phyloP scores from a whole-genome alignment of 108 stramenopile species.

The Nitzschia sp. region DNA sequence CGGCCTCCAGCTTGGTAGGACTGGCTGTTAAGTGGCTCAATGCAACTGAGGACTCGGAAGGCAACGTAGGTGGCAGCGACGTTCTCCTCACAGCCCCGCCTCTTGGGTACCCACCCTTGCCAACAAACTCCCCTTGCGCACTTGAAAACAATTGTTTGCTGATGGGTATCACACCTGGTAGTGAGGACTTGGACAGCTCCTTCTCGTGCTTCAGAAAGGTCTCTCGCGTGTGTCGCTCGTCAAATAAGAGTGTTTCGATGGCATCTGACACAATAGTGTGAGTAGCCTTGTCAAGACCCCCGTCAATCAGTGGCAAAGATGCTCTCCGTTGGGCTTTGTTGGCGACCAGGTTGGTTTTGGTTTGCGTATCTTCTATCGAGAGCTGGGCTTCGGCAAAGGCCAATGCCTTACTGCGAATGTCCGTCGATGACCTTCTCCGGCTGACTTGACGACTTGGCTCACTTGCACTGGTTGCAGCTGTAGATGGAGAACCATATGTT shows the following conservation, averaged over 20 bases:
- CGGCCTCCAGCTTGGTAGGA: constrained; percentile 33
- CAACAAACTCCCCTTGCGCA: not conserved
- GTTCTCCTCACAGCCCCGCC: not conserved
- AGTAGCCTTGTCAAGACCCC: constrained; percentile 45
- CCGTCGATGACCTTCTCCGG: constrained; percentile 33
- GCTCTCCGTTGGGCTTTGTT: constrained; percentile 13
- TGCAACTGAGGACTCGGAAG: not conserved
- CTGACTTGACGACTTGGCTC: not conserved
- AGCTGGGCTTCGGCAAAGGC: constrained; percentile 42
- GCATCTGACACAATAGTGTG: constrained; percentile 59
- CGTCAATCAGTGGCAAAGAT: constrained; percentile 39
- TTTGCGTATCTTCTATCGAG: constrained; percentile 12
- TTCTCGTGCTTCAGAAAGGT: constrained; percentile 45
- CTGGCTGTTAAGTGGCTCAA: constrained; percentile 3
- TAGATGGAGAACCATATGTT: too few species aligned
- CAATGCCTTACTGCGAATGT: constrained; percentile 39
- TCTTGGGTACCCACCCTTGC: not conserved
- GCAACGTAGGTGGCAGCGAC: not conserved
- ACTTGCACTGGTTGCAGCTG: too few species aligned
- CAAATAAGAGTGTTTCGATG: constrained; percentile 50
- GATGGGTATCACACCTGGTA: constrained; percentile 58
- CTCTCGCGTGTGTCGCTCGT: constrained; percentile 52
- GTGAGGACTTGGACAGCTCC: constrained; percentile 41
- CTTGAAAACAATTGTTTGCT: constrained; percentile 53
- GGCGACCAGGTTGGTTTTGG: not conserved